These are phyloP conservation scores for Neurospora sp. DNA, from an alignment of 495 filamentous ascomycete species.

Conservation along the genomic window DNA sequence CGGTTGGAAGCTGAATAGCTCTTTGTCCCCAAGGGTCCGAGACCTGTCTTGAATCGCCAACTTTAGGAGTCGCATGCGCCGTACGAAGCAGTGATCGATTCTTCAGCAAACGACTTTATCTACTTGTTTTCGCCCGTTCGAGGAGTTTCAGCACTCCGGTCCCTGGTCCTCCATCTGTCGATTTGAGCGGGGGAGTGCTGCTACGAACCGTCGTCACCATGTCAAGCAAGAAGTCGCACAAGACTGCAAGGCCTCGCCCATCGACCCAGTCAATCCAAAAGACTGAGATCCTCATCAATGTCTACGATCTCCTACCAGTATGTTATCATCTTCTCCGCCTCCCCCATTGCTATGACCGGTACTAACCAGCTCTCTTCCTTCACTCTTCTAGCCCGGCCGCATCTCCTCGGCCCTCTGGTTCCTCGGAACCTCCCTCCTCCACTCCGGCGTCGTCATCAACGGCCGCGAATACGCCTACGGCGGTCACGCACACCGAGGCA, in stretches of 20 bases:
- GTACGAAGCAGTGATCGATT: background rate
- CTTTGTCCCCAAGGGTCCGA: background rate
- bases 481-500: constrained; percentile 56
- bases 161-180: background rate
- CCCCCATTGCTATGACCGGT: background rate
- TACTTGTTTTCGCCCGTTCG: background rate
- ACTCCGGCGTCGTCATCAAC: constrained; percentile 70
- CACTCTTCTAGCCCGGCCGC: constrained; percentile 46
- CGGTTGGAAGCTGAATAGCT: background rate
- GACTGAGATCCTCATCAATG: constrained; percentile 66
- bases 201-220: background rate
- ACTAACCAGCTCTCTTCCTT: background rate
- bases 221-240: constrained; percentile 23
- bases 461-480: constrained; percentile 73
- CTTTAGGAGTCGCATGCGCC: background rate
- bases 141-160: background rate
- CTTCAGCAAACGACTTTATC: background rate
- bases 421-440: constrained; percentile 60
- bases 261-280: constrained; percentile 52
- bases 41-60: background rate
- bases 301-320: constrained; percentile 70
- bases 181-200: background rate
- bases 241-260: constrained; percentile 38
- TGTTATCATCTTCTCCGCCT: constrained; percentile 13
- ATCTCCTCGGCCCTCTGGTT: constrained; percentile 62